Conservation (phyloP, 305 asterid species). For the Withania somnifera region DNA sequence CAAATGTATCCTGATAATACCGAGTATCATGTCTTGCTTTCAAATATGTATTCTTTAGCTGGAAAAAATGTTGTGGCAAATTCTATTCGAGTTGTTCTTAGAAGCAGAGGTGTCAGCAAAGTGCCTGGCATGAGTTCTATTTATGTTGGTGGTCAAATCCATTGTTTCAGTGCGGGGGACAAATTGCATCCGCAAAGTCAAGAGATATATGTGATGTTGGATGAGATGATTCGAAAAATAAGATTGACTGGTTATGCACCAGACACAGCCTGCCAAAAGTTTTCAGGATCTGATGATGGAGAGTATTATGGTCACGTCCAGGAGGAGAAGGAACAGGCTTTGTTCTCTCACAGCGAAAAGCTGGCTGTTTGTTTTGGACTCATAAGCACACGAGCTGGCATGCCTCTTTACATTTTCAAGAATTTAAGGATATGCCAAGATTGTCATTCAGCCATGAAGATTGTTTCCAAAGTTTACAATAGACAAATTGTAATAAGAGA, state of each 20-base stretch:
- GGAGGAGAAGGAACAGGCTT: slow-evolving; percentile 51
- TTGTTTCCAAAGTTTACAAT: slow-evolving; percentile 32
- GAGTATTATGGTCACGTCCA: slow-evolving; percentile 9
- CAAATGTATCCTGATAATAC: slow-evolving; percentile 51
- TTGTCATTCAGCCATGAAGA: slow-evolving; percentile 52
- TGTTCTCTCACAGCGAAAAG: slow-evolving; percentile 46
- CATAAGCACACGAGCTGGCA: slow-evolving; percentile 34
- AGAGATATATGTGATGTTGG: slow-evolving; percentile 40
- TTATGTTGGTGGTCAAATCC: slow-evolving; percentile 36
- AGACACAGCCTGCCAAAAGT: slow-evolving; percentile 23
- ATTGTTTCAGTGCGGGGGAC: slow-evolving; percentile 53
- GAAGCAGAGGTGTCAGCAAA: slow-evolving; percentile 44
- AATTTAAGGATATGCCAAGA: slow-evolving; percentile 50
- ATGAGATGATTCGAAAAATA: slow-evolving; percentile 43
- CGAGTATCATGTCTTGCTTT: slow-evolving; percentile 57
- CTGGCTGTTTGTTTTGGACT: slow-evolving; percentile 50
- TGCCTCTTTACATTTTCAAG: slow-evolving; percentile 42
- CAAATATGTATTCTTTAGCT: slow-evolving; percentile 47
- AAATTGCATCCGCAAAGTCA: slow-evolving; percentile 32
- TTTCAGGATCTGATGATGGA: slow-evolving; percentile 14
- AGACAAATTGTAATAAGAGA: slow-evolving; percentile 55
- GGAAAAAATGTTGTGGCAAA: slow-evolving; percentile 42
- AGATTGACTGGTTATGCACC: slow-evolving; percentile 39
- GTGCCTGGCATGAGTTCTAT: slow-evolving; percentile 58
- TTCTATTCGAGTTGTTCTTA: slow-evolving; percentile 47